These are phyloP conservation scores for Amanita fuliginea DNA, from an alignment of 768 basidiomycete species.

Conservation along the genomic window DNA sequence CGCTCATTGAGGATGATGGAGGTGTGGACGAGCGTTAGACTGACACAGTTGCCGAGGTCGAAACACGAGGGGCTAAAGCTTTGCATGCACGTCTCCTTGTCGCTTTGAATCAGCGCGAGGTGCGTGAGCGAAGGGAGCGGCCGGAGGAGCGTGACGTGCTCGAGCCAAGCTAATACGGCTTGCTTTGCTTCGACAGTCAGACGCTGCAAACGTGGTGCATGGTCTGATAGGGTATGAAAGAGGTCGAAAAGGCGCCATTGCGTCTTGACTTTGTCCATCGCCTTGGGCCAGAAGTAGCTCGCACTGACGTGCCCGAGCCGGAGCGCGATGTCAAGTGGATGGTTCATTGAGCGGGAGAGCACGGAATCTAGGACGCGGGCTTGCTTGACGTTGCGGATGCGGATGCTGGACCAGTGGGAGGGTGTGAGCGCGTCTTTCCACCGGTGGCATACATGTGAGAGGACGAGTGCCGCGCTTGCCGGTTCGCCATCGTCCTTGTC, in stretches of 20 bases:
- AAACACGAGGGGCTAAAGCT: background rate
- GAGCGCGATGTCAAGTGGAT: background rate
- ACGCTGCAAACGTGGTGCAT: background rate
- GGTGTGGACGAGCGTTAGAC: background rate
- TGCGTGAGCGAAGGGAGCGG: background rate
- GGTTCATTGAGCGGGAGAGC: slow-evolving; percentile 1
- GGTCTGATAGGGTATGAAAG: background rate
- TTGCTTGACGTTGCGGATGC: slow-evolving; percentile 2
- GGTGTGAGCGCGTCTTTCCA: slow-evolving; percentile 3
- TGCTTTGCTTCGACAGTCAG: slow-evolving; percentile 2
- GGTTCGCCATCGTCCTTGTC: background rate
- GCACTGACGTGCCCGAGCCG: background rate
- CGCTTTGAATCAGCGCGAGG: slow-evolving; percentile 2
- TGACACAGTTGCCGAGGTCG: background rate
- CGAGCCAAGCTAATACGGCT: background rate
- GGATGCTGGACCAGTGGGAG: slow-evolving; percentile 3
- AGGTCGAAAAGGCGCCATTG: background rate
- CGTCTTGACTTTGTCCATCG: background rate
- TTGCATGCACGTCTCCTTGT: background rate
- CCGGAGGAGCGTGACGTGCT: background rate
- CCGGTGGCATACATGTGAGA: slow-evolving; percentile 4
- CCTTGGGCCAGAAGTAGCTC: background rate
- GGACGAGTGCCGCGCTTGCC: background rate
- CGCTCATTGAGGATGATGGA: background rate
- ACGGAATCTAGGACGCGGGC: background rate